phyloP scores from a whole-genome alignment of 129 eudicot species.

The Kitagawia praeruptora region DNA sequence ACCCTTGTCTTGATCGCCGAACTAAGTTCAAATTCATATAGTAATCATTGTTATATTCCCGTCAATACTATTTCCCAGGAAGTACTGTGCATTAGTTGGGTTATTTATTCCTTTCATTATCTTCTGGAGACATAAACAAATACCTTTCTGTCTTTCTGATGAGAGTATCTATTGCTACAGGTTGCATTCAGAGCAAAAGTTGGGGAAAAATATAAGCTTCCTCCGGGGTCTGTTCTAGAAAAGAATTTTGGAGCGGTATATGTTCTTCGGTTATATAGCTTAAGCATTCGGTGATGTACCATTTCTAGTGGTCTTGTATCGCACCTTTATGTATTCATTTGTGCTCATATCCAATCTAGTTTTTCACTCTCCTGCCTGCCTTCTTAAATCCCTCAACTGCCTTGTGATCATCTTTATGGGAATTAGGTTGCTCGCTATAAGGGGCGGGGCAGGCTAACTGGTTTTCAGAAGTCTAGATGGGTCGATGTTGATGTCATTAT shows the following conservation, averaged over 20 bases:
- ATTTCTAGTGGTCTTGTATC: background rate
- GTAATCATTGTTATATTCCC: background rate
- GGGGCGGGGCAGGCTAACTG: background rate
- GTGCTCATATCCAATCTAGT: background rate
- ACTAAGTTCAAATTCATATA: too few species aligned
- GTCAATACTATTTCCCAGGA: background rate
- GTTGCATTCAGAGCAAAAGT: background rate
- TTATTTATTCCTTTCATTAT: too few species aligned
- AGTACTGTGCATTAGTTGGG: background rate
- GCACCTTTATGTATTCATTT: background rate
- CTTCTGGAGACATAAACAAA: background rate
- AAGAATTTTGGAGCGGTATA: background rate
- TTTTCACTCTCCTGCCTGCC: background rate
- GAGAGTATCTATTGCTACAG: background rate
- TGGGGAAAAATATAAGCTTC: background rate
- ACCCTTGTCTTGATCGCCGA: background rate
- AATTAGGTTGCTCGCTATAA: background rate
- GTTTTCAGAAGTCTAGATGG: background rate
- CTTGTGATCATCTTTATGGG: background rate
- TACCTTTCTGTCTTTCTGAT: background rate
- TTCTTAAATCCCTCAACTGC: background rate
- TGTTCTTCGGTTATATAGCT: background rate
- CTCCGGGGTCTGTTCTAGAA: background rate
- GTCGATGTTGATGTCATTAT: background rate
- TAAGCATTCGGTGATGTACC: background rate